phyloP scores from a whole-genome alignment of 495 filamentous ascomycete species.

The Talaromyces wortmannii region DNA sequence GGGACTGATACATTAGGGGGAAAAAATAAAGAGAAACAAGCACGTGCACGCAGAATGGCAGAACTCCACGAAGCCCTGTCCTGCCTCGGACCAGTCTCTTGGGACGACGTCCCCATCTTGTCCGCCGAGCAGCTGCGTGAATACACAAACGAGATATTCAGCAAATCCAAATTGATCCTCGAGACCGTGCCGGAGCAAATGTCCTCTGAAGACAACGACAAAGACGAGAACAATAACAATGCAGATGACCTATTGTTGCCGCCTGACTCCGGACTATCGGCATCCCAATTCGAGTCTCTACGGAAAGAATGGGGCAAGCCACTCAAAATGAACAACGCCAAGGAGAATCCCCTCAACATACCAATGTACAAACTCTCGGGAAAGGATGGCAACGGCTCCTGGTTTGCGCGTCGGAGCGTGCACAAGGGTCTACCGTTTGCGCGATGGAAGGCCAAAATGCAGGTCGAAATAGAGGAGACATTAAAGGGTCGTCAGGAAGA shows the following conservation, averaged over 20 bases:
- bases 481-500: constrained; percentile 51
- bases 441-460: constrained; percentile 50
- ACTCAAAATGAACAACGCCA: constrained; percentile 53
- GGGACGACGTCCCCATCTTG: constrained; percentile 50
- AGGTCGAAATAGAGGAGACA: constrained; percentile 46
- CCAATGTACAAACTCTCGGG: constrained; percentile 72
- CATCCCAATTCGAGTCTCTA: constrained; percentile 41
- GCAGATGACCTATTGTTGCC: too few relatives aligned
- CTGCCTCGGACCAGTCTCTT: constrained; percentile 63
- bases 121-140: constrained; percentile 35
- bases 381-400: constrained; percentile 75
- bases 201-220: constrained; percentile 15
- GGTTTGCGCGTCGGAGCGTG: constrained; percentile 84
- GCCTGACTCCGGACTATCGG: constrained; percentile 10
- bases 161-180: constrained; percentile 58
- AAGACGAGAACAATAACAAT: constrained; percentile 14
- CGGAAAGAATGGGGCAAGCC: constrained; percentile 83
- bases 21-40: too few relatives aligned
- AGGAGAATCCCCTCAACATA: constrained; percentile 71
- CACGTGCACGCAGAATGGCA: constrained; percentile 35
- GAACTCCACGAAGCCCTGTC: constrained; percentile 68
- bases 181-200: constrained; percentile 67
- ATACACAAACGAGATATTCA: constrained; percentile 56
- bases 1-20: not conserved
- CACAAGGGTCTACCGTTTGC: constrained; percentile 69